Evolutionary conservation across 2,329 filamentous ascomycete genomes (phyloP), one percentile per base, ranked within the genome.

Genomic region (Botrytis byssoidea): DNA sequence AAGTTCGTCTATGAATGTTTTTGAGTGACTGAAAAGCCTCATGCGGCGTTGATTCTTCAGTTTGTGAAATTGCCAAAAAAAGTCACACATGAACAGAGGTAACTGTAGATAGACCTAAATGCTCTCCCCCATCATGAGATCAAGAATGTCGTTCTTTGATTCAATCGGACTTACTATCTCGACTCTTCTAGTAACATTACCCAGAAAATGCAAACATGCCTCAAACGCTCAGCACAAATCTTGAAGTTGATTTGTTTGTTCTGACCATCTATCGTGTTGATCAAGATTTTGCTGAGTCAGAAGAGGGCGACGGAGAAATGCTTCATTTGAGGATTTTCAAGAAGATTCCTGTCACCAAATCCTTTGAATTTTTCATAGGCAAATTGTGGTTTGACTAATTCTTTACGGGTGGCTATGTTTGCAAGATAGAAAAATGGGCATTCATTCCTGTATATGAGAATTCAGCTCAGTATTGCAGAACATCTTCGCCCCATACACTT

Each of bases 321-420:
- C 35, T 9, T 40, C 4, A 40, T 8, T 2, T 3, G 4, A 61
- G 12, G 5, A 2, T n/a, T 1, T 16, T 61, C 35, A 8, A n/a
- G 60, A 0, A 63, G 16, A 63, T 42, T 9, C 0, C 22, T 4
- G 2, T 40, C 6, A 40, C 22, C 9, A 37, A 37, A 35, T 22
- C 4, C 18, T 60, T 25, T 29, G 18, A 37, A 20, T 9, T 5
- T 29, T 7, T 18, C n/a, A 9, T 59, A 7, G 14, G 16, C n/a
- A 20, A 32, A 18, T 9, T 35, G 4, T 32, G 12, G 5, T 6
- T 16, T 10, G 6, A 32, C 5, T 6, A 32, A 18, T 32, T 16
- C 10, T 57, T 57, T 2, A n/a, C 0, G 18, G 55, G 7, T 32
- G 55, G 18, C 0, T 10, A 51, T 48, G 0, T 51, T 0, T 25